These are phyloP conservation scores for Epichloe glyceriae DNA, from an alignment of 2,329 filamentous ascomycete genomes.

Conservation along the genomic window DNA sequence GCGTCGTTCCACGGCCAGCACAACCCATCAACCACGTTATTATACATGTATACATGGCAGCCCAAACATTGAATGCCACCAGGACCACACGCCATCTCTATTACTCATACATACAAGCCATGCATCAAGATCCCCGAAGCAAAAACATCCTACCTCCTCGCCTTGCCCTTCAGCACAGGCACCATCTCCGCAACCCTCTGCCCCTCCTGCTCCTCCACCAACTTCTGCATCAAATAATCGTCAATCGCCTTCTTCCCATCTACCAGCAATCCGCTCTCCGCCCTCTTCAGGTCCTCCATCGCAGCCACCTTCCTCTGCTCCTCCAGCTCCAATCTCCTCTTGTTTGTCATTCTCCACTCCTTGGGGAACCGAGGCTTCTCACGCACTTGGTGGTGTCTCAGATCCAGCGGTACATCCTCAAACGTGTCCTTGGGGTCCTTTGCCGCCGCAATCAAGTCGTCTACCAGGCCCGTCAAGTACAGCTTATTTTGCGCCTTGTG, in stretches of 20 bases:
- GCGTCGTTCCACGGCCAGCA: no score
- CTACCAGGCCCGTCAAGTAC: slow-evolving; percentile 71
- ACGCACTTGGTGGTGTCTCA: slow-evolving; percentile 69
- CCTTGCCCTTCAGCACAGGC: slow-evolving; percentile 10
- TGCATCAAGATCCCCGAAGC: not conserved
- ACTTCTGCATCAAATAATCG: slow-evolving; percentile 18
- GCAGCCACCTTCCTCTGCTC: slow-evolving; percentile 39
- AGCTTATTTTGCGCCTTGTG: slow-evolving; percentile 93
- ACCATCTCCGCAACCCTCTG: slow-evolving; percentile 20
- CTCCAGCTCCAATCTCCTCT: slow-evolving; percentile 54
- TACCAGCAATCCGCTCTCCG: slow-evolving; percentile 42
- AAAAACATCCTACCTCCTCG: not conserved
- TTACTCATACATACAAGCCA: not conserved
- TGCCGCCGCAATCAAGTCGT: slow-evolving; percentile 60
- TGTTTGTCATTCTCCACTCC: slow-evolving; percentile 66
- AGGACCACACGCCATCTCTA: not conserved
- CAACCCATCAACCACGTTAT: no score
- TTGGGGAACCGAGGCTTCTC: slow-evolving; percentile 59
- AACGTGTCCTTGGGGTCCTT: slow-evolving; percentile 72
- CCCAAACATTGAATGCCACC: no score
- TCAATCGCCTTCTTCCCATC: slow-evolving; percentile 40
- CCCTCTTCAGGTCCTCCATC: slow-evolving; percentile 40
- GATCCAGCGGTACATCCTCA: slow-evolving; percentile 78
- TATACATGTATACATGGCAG: no score
- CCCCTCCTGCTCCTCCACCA: slow-evolving; percentile 21